phyloP scores from a whole-genome alignment of 768 basidiomycete species.

The Boletus sp. region DNA sequence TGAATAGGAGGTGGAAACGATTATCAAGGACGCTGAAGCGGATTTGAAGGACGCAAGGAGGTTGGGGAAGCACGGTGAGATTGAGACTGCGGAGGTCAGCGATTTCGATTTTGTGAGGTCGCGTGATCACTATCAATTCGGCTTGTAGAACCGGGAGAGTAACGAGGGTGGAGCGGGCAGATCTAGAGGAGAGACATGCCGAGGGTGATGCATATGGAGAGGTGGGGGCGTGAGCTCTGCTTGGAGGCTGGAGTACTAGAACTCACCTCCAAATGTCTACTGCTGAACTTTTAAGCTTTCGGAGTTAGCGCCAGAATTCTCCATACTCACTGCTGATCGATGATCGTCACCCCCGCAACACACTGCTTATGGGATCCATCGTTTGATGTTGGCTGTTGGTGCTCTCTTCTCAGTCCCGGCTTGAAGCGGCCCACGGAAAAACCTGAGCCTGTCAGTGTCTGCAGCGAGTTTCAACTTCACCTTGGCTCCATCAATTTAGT shows the following conservation, averaged over 20 bases:
- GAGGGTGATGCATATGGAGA: neutral
- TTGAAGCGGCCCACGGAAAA: neutral
- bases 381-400: neutral
- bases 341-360: neutral
- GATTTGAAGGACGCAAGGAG: neutral
- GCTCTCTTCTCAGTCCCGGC: neutral
- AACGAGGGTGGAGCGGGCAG: neutral
- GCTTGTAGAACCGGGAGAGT: neutral
- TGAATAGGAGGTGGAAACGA: constrained; percentile 2
- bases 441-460: neutral
- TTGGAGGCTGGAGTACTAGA: neutral
- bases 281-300: neutral
- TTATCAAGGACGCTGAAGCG: constrained; percentile 3
- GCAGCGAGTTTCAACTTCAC: neutral
- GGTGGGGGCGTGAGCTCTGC: neutral
- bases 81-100: neutral
- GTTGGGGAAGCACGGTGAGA: neutral
- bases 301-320: neutral
- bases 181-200: neutral
- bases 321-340: neutral
- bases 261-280: neutral
- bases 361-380: neutral
- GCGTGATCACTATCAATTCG: neutral
- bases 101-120: neutral
- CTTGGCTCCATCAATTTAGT: neutral